Percentiles rank a stretch among this genome's conserved stretches.
These are phyloP conservation scores for Solanum okadae DNA, from an alignment of 257 asterid genomes.

Conservation along the genomic window DNA sequence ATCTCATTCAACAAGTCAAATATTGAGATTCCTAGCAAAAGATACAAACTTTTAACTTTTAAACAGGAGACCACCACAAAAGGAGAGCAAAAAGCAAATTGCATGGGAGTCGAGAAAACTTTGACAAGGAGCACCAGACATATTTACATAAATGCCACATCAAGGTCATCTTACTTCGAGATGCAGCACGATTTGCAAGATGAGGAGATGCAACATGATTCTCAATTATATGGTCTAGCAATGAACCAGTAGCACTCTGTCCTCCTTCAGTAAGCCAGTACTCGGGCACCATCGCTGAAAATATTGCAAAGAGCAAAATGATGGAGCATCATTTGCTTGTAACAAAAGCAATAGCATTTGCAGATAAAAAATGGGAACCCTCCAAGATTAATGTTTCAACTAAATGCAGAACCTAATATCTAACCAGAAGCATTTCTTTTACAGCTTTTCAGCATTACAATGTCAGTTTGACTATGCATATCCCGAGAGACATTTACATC, in stretches of 20 bases:
- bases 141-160: background rate
- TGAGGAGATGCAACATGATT: constrained; percentile 74
- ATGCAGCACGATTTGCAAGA: constrained; percentile 86
- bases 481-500: background rate
- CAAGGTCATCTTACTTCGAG: constrained; percentile 51
- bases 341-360: background rate
- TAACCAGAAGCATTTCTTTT: background rate
- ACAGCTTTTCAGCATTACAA: background rate
- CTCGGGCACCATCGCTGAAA: constrained; percentile 88
- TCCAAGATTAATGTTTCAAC: background rate
- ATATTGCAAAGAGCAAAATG: constrained; percentile 7
- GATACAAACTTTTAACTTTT: background rate
- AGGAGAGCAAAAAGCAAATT: background rate
- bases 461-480: background rate
- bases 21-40: constrained; percentile 47
- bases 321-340: background rate
- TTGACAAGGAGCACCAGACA: background rate
- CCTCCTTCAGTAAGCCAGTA: constrained; percentile 99
- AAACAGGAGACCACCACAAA: background rate
- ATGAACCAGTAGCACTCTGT: constrained; percentile 95
- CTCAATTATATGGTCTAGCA: constrained; percentile 70
- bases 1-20: constrained; percentile 78
- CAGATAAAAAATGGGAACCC: background rate
- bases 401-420: background rate
- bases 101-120: background rate